Conservation (phyloP, 2,329 filamentous ascomycete genomes). For the Arachnomyces sp. region DNA sequence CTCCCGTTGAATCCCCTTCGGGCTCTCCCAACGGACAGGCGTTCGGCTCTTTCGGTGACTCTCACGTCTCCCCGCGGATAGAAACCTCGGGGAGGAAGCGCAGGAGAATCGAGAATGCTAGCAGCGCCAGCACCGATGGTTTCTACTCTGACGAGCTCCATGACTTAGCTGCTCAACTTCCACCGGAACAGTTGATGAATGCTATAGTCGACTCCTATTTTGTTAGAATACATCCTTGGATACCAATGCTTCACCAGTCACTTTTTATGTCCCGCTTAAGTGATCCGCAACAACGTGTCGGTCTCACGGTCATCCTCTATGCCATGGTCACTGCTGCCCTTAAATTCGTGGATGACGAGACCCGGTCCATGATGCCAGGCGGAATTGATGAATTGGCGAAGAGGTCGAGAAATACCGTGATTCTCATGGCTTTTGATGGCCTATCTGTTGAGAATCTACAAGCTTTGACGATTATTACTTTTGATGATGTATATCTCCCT, state of each 20-base stretch:
- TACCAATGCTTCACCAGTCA: constrained; percentile 31
- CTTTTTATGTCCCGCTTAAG: constrained; percentile 19
- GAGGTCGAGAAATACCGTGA: constrained; percentile 18
- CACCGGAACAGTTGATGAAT: constrained; percentile 13
- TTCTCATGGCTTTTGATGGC: constrained; percentile 24
- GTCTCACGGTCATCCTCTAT: constrained; percentile 26
- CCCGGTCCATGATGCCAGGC: background rate
- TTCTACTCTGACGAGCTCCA: background rate
- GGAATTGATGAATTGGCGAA: constrained; percentile 5
- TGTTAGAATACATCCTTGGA: constrained; percentile 34
- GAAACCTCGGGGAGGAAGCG: no score
- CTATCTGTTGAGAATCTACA: constrained; percentile 31
- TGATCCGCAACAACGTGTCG: constrained; percentile 14
- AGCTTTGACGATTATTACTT: constrained; percentile 31
- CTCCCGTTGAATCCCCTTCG: no score
- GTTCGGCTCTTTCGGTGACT: no score
- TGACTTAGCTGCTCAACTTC: constrained; percentile 4
- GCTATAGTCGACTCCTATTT: constrained; percentile 33
- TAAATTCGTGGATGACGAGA: background rate
- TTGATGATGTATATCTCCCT: constrained; percentile 24
- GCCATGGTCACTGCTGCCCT: constrained; percentile 22
- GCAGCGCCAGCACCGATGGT: constrained; percentile 4
- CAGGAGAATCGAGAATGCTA: constrained; percentile 1
- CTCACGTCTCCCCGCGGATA: no score
- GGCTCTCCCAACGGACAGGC: no score